Evolutionary conservation across 2,329 filamentous ascomycete species (phyloP), one percentile per base, ranked within the genome.

Genomic region (Fusarium verticillioides): DNA sequence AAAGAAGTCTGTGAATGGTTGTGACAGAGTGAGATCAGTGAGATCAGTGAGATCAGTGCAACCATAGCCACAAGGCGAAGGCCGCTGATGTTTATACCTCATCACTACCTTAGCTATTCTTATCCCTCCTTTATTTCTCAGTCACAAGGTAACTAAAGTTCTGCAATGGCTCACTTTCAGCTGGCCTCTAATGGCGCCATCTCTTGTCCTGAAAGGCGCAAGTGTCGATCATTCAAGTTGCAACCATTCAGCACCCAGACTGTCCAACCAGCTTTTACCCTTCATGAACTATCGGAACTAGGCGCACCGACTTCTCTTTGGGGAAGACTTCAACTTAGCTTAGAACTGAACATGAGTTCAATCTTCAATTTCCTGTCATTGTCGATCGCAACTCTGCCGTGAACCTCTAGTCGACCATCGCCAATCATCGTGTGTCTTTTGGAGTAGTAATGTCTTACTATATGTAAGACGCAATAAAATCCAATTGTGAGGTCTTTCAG

Each of bases 141-240:
- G 39, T 30, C 34, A 37, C 34, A 63, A 18, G 4, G 32, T 30
- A 40, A 16, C 44, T 37, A 39, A n/a, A 28, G 34, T 39, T 64
- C 30, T 66, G 28, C 43, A 37, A 52, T 40, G 26, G 19, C 19
- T 69, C 46, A 43, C 34, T 47, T 36, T 47, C 65, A 61, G 63
- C 68, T 65, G 63, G 53, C 28, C 42, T 43, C 49, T 28, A 18
- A 75, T 74, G 60, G 52, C 74, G 75, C 72, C 66, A 76, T 77
- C 28, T 56, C 43, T 53, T 65, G 53, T 54, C 56, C 54, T 58
- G n/a, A 63, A 74, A 73, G 64, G 43, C 70, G 63, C 47, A 59
- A 75, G 69, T 56, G 75, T 59, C 72, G 72, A 77, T 77, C 75
- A 28, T 63, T 42, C 46, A 44, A 57, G 43, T 43, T 42, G 50